Evolutionary conservation across 805 yeast species (phyloP).

Genomic region (Candida suzukii): DNA sequence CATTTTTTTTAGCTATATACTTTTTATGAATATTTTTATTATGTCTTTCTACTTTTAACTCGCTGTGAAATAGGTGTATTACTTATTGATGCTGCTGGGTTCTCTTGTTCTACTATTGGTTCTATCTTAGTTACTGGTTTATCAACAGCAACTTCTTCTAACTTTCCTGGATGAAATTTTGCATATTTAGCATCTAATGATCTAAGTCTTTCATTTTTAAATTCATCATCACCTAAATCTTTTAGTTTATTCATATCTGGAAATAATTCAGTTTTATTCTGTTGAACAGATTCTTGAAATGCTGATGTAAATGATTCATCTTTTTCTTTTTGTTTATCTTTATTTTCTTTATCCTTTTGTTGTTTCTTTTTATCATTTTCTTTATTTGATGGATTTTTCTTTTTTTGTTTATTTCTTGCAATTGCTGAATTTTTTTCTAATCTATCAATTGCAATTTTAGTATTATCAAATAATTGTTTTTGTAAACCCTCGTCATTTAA

Average conservation of each 20-base stretch:
- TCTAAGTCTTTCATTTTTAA: background rate
- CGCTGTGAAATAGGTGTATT: no score
- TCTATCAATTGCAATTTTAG: conserved; percentile 47
- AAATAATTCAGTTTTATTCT: background rate
- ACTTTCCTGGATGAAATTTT: background rate
- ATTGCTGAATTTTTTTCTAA: conserved; percentile 70
- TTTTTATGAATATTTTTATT: no score
- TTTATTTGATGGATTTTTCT: background rate
- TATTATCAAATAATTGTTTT: conserved; percentile 49
- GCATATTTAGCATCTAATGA: conserved; percentile 1
- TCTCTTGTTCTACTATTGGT: no score
- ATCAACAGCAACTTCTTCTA: background rate
- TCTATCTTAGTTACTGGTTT: no score
- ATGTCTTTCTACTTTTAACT: no score
- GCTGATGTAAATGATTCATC: background rate
- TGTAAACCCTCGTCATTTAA: conserved; percentile 55
- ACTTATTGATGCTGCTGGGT: no score
- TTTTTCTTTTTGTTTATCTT: background rate
- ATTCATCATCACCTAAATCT: background rate
- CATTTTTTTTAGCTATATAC: no score
- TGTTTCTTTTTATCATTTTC: background rate
- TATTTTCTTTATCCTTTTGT: background rate
- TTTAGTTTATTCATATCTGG: background rate
- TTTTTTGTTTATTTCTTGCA: conserved; percentile 39
- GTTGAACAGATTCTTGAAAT: background rate